Evolutionary conservation across 345 rosid genomes (phyloP), one percentile per base, ranked within the genome.

Genomic region (Firmiana major): DNA sequence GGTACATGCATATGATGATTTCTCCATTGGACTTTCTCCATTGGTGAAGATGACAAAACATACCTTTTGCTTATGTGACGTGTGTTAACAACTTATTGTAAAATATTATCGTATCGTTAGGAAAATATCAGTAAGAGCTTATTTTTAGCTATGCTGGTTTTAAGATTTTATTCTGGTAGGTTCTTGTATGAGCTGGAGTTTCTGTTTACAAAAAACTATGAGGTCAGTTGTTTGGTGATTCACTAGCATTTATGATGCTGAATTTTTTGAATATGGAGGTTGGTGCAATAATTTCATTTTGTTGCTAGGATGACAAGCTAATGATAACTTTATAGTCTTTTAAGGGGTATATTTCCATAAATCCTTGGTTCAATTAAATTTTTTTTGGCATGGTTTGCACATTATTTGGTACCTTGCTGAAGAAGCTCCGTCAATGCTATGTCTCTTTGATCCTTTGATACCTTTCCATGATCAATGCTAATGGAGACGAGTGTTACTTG

Each of bases 401-500:
- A 31, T 31, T 31, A 31, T 31, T 12, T 11, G 36, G 28, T 22
- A 66, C 12, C 71, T 42, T 67, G 7, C 13, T 69, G 36, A 24
- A 22, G 21, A 46, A 69, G 57, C 53, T 26, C 57, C 16, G 24
- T 65, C 3, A 8, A 26, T 46, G 58, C 58, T 16, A 5, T 72
- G 43, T 82, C 55, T 63, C 76, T 75, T 63, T 31, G 34, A 31
- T 31, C 34, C 34, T 31, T 31, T 6, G 34, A n/a, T 71, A 48
- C 3, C 9, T 46, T 67, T 51, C 10, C 54, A 8, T 60, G 75
- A 7, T 58, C 74, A 48, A 38, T 69, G n/a, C 51, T 66, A 31
- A 55, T 67, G 31, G 74, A 48, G 46, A 53, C 42, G 74, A 69
- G 68, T 78, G 51, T 75, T 72, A 38, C 73, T 60, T 76, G 22